A percentile compares a stretch with the other conserved stretches of the same genome.
Evolutionary conservation across 2,329 filamentous ascomycete genomes (phyloP).

Genomic region (Microsporum ferrugineum): DNA sequence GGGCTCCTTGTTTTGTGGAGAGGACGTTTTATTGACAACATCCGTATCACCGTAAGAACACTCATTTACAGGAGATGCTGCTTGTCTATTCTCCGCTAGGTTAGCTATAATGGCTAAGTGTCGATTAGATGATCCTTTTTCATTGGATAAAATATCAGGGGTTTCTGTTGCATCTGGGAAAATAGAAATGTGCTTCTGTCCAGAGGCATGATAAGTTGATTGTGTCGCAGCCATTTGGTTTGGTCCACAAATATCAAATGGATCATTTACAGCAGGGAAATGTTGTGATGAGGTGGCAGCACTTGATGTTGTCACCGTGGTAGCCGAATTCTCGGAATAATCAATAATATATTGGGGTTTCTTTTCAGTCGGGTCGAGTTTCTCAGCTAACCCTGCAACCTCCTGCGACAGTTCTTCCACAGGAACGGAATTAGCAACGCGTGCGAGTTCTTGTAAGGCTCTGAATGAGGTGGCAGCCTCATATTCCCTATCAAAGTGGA

Average conservation of each 20-base stretch:
- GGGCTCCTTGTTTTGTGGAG: not conserved
- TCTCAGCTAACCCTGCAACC: conserved; percentile 5
- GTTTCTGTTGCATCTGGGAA: not conserved
- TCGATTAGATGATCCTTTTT: not conserved
- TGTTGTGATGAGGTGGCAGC: not conserved
- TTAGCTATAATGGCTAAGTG: not conserved
- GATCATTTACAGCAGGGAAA: not conserved
- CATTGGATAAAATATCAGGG: not conserved
- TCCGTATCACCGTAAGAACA: not conserved
- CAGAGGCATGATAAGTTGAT: not conserved
- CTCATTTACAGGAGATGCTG: not conserved
- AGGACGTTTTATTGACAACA: not conserved
- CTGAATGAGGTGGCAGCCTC: conserved; percentile 57
- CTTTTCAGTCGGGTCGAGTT: conserved; percentile 8
- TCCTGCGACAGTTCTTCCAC: conserved; percentile 14
- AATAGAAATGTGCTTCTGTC: not conserved
- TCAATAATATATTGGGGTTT: conserved; percentile 13
- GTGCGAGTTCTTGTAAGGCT: conserved; percentile 57
- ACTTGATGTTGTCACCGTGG: not conserved
- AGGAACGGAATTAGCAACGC: conserved; percentile 42
- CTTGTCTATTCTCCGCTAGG: not conserved
- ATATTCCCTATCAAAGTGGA: conserved; percentile 64
- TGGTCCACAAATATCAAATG: no score
- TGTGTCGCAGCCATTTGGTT: not conserved
- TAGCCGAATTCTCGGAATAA: conserved; percentile 8